These are phyloP conservation scores for Echinosophora koreensis DNA, from an alignment of 306 rosid genomes.

Conservation along the genomic window DNA sequence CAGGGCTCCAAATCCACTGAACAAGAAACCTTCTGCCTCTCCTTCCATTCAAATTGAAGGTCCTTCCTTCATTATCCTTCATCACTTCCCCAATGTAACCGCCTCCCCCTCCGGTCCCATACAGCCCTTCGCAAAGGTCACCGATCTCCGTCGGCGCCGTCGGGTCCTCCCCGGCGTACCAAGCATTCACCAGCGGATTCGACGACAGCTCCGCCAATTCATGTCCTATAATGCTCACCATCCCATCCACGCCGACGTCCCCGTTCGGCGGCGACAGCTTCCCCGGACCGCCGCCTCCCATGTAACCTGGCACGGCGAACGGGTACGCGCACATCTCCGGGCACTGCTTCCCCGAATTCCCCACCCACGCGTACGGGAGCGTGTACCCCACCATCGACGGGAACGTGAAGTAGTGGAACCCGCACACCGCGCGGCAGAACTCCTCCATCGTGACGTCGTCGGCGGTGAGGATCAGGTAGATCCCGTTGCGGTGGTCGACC, in stretches of 20 bases:
- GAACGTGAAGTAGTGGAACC: constrained; percentile 93
- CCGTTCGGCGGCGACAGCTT: not conserved
- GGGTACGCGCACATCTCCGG: constrained; percentile 95
- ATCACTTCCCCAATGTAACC: constrained; percentile 89
- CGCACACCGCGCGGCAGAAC: constrained; percentile 41
- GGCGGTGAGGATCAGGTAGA: too few species aligned
- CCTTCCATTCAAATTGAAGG: constrained; percentile 75
- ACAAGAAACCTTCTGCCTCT: constrained; percentile 71
- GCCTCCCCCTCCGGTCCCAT: constrained; percentile 91
- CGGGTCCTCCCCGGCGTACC: too few species aligned
- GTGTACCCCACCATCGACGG: constrained; percentile 91
- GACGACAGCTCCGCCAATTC: too few species aligned
- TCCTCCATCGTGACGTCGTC: too few species aligned
- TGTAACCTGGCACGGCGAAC: constrained; percentile 81
- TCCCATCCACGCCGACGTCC: too few species aligned
- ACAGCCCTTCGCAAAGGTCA: too few species aligned
- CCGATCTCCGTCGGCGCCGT: too few species aligned
- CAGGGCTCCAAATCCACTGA: constrained; percentile 96
- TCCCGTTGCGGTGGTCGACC: too few species aligned
- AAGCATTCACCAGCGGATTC: too few species aligned
- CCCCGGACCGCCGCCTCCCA: constrained; percentile 79
- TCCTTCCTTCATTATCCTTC: constrained; percentile 71
- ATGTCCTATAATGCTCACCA: too few species aligned
- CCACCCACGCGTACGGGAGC: constrained; percentile 92
- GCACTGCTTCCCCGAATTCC: constrained; percentile 88